phyloP scores from a whole-genome alignment of 371 early-diverging fungal genomes.

The Mortierella sp. region DNA sequence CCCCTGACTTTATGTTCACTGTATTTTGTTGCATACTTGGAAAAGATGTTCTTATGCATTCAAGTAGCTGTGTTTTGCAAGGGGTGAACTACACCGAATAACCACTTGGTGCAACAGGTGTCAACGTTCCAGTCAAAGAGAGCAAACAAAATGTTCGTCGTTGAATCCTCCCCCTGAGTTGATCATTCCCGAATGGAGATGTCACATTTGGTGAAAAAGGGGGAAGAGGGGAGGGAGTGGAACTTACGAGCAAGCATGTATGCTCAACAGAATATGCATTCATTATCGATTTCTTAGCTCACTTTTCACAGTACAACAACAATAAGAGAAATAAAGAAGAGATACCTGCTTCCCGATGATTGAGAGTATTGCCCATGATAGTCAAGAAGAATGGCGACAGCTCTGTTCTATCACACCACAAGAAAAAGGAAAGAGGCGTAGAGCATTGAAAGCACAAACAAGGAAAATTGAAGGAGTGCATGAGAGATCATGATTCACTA shows the following conservation, averaged over 20 bases:
- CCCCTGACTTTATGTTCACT: neutral
- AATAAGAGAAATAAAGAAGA: too few relatives aligned
- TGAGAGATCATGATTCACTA: neutral
- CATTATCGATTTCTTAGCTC: too few relatives aligned
- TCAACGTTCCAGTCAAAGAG: too few relatives aligned
- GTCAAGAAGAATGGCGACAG: too few relatives aligned
- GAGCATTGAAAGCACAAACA: neutral
- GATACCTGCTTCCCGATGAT: too few relatives aligned
- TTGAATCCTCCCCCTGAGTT: neutral
- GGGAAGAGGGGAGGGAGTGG: neutral
- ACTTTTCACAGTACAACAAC: too few relatives aligned
- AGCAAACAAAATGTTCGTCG: neutral
- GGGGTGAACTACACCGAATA: too few relatives aligned
- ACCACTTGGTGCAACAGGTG: too few relatives aligned
- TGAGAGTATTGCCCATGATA: too few relatives aligned
- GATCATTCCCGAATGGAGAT: neutral
- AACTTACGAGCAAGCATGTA: neutral
- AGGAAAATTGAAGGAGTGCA: constrained; percentile 2
- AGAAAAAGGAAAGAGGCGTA: neutral
- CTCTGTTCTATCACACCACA: too few relatives aligned
- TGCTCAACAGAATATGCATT: neutral
- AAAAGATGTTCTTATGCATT: too few relatives aligned
- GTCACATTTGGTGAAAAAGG: neutral
- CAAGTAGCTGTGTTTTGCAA: too few relatives aligned
- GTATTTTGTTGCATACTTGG: neutral